Conservation (phyloP, 108 stramenopile genomes). For the Nitzschia sp. region DNA sequence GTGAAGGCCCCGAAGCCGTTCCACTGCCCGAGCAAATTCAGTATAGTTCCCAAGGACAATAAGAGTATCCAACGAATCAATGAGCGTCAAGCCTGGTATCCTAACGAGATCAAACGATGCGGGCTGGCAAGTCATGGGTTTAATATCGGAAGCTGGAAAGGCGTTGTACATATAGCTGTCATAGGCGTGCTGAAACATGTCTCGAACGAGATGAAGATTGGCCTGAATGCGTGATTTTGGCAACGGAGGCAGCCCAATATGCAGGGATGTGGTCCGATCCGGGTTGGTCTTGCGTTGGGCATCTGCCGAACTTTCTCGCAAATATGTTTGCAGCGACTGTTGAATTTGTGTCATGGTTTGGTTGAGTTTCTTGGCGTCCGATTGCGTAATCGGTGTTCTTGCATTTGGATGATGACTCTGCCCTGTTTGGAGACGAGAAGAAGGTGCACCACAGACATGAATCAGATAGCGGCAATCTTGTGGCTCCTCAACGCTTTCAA, state of each 20-base stretch:
- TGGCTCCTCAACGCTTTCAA: conserved; percentile 28
- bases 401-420: neutral
- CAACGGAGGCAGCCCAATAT: conserved; percentile 46
- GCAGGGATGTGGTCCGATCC: conserved; percentile 25
- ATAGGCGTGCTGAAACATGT: conserved; percentile 88
- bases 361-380: conserved; percentile 15
- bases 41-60: conserved; percentile 83
- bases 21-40: conserved; percentile 90
- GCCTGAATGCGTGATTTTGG: conserved; percentile 56
- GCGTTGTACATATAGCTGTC: conserved; percentile 90
- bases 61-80: conserved; percentile 92
- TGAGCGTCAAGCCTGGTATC: conserved; percentile 82
- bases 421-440: too few species aligned
- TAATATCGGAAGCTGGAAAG: conserved; percentile 86
- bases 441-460: conserved; percentile 30
- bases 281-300: conserved; percentile 7
- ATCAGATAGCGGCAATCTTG: conserved; percentile 28
- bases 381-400: neutral
- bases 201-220: conserved; percentile 52
- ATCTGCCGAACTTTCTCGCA: conserved; percentile 17
- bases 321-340: conserved; percentile 21
- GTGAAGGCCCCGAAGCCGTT: conserved; percentile 70
- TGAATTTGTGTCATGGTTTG: conserved; percentile 10
- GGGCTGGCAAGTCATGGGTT: conserved; percentile 76
- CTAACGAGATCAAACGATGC: conserved; percentile 81